phyloP scores from a whole-genome alignment of 1,284 basidiomycete genomes.

The Sparassis latifolia region DNA sequence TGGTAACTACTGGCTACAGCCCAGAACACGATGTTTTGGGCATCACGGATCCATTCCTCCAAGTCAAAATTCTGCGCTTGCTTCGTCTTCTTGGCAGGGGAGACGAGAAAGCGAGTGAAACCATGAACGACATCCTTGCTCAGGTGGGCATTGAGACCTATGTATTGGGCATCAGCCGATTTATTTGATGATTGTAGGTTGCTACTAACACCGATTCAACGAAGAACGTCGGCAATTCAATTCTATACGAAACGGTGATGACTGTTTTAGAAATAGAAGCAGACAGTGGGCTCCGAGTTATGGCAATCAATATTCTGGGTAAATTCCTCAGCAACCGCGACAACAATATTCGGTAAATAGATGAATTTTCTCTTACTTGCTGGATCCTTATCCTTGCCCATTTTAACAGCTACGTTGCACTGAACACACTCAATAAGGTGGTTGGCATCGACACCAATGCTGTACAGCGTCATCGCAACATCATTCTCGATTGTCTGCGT shows the following conservation, averaged over 20 bases:
- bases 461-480: slow-evolving; percentile 96
- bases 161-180: background rate
- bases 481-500: slow-evolving; percentile 95
- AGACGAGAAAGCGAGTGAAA: slow-evolving; percentile 84
- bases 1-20: slow-evolving; percentile 96
- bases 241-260: slow-evolving; percentile 96
- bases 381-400: background rate
- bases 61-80: slow-evolving; percentile 95
- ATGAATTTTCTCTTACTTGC: background rate
- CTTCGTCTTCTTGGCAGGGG: slow-evolving; percentile 84
- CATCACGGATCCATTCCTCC: slow-evolving; percentile 97
- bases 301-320: slow-evolving; percentile 99
- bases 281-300: slow-evolving; percentile 91
- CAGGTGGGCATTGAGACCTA: slow-evolving; percentile 46
- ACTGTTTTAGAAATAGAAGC: slow-evolving; percentile 99
- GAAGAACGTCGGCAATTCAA: slow-evolving; percentile 98
- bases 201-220: slow-evolving; percentile 98
- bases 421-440: slow-evolving; percentile 98
- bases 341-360: slow-evolving; percentile 90
- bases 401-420: slow-evolving; percentile 80
- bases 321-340: slow-evolving; percentile 98
- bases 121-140: slow-evolving; percentile 98
- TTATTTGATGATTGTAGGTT: slow-evolving; percentile 45
- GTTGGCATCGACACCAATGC: slow-evolving; percentile 98
- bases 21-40: slow-evolving; percentile 99